These are phyloP conservation scores for Agrocybe pediades DNA, from an alignment of 768 basidiomycete species.

Conservation along the genomic window DNA sequence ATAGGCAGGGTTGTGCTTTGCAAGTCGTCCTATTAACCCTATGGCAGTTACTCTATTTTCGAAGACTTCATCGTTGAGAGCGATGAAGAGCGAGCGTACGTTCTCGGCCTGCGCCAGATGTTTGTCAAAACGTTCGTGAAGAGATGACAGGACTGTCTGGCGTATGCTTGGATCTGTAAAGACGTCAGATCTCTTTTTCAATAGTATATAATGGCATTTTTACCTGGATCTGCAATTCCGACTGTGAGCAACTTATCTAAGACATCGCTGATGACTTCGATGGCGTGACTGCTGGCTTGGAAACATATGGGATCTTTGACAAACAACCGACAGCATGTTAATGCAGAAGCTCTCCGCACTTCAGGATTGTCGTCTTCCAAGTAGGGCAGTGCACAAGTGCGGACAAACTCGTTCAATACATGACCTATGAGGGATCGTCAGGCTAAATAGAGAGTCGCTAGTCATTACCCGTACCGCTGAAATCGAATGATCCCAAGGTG, in stretches of 20 bases:
- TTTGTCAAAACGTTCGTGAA: conserved; percentile 94
- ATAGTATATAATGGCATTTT: conserved; percentile 9
- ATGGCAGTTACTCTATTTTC: conserved; percentile 93
- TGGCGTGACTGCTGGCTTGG: conserved; percentile 93
- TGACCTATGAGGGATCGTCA: conserved; percentile 63
- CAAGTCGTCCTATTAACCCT: conserved; percentile 86
- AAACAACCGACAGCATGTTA: conserved; percentile 91
- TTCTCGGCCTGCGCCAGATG: conserved; percentile 98
- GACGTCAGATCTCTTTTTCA: not conserved
- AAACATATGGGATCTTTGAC: conserved; percentile 95
- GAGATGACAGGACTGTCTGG: conserved; percentile 78
- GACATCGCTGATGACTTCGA: conserved; percentile 97
- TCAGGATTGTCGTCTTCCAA: conserved; percentile 91
- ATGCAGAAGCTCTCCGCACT: conserved; percentile 85
- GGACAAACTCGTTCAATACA: conserved; percentile 93
- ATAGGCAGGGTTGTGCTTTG: conserved; percentile 95
- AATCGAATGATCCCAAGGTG: conserved; percentile 91
- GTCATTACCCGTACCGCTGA: conserved; percentile 64
- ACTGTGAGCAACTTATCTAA: conserved; percentile 94
- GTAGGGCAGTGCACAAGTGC: conserved; percentile 87
- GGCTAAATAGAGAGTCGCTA: not conserved
- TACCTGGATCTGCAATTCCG: conserved; percentile 95
- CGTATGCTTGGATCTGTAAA: conserved; percentile 77
- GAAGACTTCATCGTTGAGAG: conserved; percentile 95
- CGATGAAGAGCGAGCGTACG: conserved; percentile 96